These are phyloP conservation scores for Sarcodon sp. DNA, from an alignment of 768 basidiomycete genomes.

Conservation along the genomic window DNA sequence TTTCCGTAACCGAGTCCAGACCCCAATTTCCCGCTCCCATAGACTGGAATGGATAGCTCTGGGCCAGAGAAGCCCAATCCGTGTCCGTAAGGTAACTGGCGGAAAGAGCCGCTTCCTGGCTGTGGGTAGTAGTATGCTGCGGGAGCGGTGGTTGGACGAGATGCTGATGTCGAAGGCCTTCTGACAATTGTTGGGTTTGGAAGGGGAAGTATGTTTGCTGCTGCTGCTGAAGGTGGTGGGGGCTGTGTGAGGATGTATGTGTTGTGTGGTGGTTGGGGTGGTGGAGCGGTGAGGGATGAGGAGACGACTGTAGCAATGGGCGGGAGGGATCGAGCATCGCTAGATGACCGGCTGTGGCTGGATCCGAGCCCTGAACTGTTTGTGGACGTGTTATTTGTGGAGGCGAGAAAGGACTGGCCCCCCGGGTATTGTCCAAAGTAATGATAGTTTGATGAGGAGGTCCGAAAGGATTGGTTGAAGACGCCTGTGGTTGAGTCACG, in stretches of 20 bases:
- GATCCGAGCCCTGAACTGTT: slow-evolving; percentile 31
- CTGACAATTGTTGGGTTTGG: slow-evolving; percentile 30
- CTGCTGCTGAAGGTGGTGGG: slow-evolving; percentile 12
- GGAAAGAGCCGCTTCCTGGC: slow-evolving; percentile 1
- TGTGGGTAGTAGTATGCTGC: slow-evolving; percentile 41
- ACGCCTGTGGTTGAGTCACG: slow-evolving; percentile 32
- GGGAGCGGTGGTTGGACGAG: slow-evolving; percentile 62
- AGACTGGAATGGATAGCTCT: slow-evolving; percentile 23
- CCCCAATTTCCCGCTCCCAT: slow-evolving; percentile 20
- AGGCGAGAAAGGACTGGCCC: slow-evolving; percentile 60
- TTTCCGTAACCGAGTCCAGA: slow-evolving; percentile 16
- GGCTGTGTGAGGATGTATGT: slow-evolving; percentile 24
- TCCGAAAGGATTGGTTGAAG: slow-evolving; percentile 69
- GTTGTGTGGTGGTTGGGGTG: slow-evolving; percentile 12
- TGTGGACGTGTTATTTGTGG: slow-evolving; percentile 27
- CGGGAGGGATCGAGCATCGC: slow-evolving; percentile 43
- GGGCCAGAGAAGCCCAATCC: slow-evolving; percentile 13
- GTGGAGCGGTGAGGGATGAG: slow-evolving; percentile 35
- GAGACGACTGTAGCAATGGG: slow-evolving; percentile 69
- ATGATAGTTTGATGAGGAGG: slow-evolving; percentile 27
- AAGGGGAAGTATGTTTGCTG: slow-evolving; percentile 41
- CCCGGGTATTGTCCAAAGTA: slow-evolving; percentile 16
- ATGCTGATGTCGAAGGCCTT: slow-evolving; percentile 39
- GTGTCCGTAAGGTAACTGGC: slow-evolving; percentile 1
- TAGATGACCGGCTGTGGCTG: slow-evolving; percentile 32